phyloP scores from a whole-genome alignment of 2,329 filamentous ascomycete species.

The Clonostachys byssicola region DNA sequence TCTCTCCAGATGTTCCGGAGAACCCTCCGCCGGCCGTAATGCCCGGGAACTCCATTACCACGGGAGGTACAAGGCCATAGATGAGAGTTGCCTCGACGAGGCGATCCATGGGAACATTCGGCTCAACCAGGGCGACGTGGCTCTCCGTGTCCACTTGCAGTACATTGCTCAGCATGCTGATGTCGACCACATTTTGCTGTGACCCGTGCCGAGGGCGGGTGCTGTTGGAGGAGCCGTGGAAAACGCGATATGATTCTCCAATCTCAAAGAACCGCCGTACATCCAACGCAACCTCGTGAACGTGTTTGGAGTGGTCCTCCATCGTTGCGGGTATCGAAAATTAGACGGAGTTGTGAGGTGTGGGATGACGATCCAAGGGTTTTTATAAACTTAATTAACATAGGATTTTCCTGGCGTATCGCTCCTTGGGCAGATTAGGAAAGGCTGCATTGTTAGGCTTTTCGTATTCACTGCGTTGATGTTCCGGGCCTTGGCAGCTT shows the following conservation, averaged over 20 bases:
- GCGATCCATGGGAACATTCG: constrained; percentile 65
- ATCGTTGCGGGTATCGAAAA: constrained; percentile 15
- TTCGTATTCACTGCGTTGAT: too few relatives aligned
- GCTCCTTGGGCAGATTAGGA: too few relatives aligned
- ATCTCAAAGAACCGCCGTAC: constrained; percentile 38
- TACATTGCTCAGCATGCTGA: constrained; percentile 9
- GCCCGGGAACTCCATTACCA: constrained; percentile 70
- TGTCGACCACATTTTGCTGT: constrained; percentile 9
- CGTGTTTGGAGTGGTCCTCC: constrained; percentile 40
- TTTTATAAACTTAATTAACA: too few relatives aligned
- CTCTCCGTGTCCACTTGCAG: constrained; percentile 3
- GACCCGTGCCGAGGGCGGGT: constrained; percentile 46
- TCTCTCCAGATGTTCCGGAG: constrained; percentile 63
- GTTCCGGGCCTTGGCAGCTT: too few relatives aligned
- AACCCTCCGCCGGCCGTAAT: constrained; percentile 68
- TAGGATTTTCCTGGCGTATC: too few relatives aligned
- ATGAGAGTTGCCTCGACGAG: constrained; percentile 53
- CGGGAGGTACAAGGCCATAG: constrained; percentile 54
- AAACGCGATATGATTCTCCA: constrained; percentile 60
- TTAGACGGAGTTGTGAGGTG: too few relatives aligned
- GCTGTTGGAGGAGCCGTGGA: constrained; percentile 70
- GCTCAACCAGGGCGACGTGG: constrained; percentile 46
- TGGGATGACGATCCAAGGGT: too few relatives aligned
- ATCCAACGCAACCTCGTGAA: constrained; percentile 33
- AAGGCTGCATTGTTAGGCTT: too few relatives aligned